A percentile compares a stretch with the other conserved stretches of the same genome.
Evolutionary conservation across 108 stramenopile species (phyloP).

Genomic region (Schizochytrium sp.): DNA sequence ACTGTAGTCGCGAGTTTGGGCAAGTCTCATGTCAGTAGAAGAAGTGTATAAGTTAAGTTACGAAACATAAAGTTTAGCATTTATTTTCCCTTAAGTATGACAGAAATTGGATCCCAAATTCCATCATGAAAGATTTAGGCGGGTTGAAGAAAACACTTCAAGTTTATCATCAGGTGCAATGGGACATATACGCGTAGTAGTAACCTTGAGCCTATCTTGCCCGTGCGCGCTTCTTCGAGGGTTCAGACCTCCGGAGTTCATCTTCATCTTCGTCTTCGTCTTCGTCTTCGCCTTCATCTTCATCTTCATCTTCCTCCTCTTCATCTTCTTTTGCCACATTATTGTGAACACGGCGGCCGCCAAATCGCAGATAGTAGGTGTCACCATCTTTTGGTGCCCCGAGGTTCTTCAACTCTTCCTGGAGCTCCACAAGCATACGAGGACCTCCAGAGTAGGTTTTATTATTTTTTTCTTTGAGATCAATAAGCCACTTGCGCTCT

Average conservation of each 20-base stretch:
- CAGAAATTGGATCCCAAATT: too few species aligned
- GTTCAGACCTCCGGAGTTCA: background rate
- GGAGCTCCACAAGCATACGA: constrained; percentile 40
- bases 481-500: constrained; percentile 17
- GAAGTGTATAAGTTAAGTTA: too few species aligned
- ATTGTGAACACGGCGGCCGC: background rate
- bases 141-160: too few species aligned
- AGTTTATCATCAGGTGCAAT: too few species aligned
- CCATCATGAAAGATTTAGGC: too few species aligned
- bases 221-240: background rate
- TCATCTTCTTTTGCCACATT: background rate
- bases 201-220: background rate
- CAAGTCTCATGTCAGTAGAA: too few species aligned
- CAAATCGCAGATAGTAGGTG: background rate
- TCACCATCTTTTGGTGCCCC: background rate
- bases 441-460: background rate
- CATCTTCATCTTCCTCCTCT: constrained; percentile 22
- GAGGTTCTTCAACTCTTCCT: background rate
- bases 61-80: too few species aligned
- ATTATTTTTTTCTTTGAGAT: background rate
- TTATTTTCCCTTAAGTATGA: too few species aligned
- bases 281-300: constrained; percentile 37
- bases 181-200: background rate
- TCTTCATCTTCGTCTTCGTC: constrained; percentile 53
- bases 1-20: too few species aligned